Base-by-base conservation (phyloP, 1,284 basidiomycete genomes). In the Grifola frondosa region DNA sequence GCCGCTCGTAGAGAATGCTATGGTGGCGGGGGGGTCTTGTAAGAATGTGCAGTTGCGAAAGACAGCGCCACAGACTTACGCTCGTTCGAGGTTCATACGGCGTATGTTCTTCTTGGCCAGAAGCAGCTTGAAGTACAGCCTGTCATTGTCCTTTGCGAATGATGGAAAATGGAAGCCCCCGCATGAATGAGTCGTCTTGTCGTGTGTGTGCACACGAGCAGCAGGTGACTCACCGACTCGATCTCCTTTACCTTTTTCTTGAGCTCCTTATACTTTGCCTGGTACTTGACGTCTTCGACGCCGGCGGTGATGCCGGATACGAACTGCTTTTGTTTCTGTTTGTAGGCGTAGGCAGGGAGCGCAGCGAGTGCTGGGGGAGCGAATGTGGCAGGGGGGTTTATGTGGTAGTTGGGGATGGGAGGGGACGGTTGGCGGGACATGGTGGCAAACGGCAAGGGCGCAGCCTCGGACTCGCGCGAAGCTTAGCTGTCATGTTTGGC, bases 221-320 rank as follows among this genome's bases (percentile, higher is more conserved):
- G 40, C 12, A 28, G 22, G 32, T 33, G 37, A 74, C 81, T 55
- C 54, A 91, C 90, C 37, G 75, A 67, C 67, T 95, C 91, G 50
- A 95, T 89, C 66, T 93, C 89, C 62, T 82, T 82, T 42, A 94
- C 88, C 70, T 93, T 94, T 62, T 80, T 78, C 65, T 91, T 94
- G 53, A 95, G 73, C 49, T 95, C 91, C 65, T 84, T 90, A 73
- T 93, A 94, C 68, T 95, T 95, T 59, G 78, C 76, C 48, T 89
- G 81, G 64, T 95, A 95, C 68, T 92, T 93, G 60, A 79, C 79
- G 61, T 93, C 91, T 63, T 95, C 91, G 37, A 84, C 85, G 57
- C 85, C 83, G 25, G 85, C 85, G 32, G 84, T 77, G 51, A 89
- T 84, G 48, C 83, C 84, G 30, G 79, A 69, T 17, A 76, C 58